These are phyloP conservation scores for Acacia pycnantha DNA, from an alignment of 331 rosid genomes.

Conservation along the genomic window DNA sequence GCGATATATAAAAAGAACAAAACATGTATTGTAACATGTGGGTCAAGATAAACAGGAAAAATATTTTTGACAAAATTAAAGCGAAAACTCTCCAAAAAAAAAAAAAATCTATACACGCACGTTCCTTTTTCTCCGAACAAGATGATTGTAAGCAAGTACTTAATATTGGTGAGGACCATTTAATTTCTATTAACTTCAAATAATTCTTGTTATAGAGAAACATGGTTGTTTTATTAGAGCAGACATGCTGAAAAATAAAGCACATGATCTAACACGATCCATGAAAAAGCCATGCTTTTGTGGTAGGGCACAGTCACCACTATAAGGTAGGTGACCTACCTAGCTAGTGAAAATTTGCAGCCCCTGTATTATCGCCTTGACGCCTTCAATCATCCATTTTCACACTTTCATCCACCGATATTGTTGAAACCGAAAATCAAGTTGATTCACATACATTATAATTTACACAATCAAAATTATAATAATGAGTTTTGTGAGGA, in stretches of 20 bases:
- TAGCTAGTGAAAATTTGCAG: neutral
- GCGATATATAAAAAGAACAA: no score
- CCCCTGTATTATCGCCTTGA: neutral
- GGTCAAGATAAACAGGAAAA: no score
- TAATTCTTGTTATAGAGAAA: neutral
- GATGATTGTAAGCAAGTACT: neutral
- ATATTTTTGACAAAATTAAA: neutral
- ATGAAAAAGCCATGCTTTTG: neutral
- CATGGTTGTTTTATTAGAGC: neutral
- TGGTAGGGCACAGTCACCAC: neutral
- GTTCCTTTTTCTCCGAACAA: neutral
- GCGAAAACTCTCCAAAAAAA: neutral
- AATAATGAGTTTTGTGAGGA: neutral
- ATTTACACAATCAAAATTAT: neutral
- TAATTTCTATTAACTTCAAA: neutral
- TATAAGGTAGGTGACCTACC: neutral
- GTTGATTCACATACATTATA: neutral
- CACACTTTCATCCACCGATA: neutral
- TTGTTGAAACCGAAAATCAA: neutral
- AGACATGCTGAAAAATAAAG: neutral
- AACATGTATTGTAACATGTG: no score
- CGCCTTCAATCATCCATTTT: neutral
- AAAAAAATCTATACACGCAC: neutral
- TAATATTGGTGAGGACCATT: neutral
- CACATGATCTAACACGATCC: neutral